Percentiles rank a stretch among this genome's conserved stretches.
Evolutionary conservation across 192 early-diverging fungal genomes (phyloP).

Genomic region (Mortierella antarctica): DNA sequence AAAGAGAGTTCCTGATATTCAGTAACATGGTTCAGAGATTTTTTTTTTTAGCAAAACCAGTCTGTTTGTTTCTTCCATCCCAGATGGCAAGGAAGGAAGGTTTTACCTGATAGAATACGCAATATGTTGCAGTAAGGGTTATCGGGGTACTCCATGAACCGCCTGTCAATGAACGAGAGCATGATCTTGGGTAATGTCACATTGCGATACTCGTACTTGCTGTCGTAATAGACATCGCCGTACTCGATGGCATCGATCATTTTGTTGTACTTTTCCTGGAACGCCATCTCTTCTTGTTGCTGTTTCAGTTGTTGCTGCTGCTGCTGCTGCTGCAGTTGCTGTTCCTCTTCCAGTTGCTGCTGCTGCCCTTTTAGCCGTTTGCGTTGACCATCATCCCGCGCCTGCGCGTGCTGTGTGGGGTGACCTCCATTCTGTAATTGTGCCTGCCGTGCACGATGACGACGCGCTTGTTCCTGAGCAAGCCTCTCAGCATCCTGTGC

Average conservation of each 20-base stretch:
- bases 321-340: slow-evolving; percentile 4
- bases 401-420: neutral
- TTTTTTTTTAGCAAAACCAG: neutral
- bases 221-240: slow-evolving; percentile 19
- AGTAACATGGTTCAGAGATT: too few species aligned
- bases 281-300: slow-evolving; percentile 3
- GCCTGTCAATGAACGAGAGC: neutral
- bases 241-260: slow-evolving; percentile 15
- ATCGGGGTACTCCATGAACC: neutral
- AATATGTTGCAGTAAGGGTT: neutral
- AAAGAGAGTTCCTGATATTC: neutral
- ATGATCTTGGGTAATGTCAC: slow-evolving; percentile 31
- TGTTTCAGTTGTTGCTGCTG: neutral
- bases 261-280: neutral
- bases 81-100: neutral
- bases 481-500: neutral
- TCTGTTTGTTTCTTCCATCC: neutral
- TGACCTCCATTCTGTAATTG: neutral
- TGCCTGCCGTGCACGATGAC: neutral
- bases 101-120: slow-evolving; percentile 23
- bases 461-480: neutral
- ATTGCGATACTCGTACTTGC: slow-evolving; percentile 39
- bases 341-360: neutral
- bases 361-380: neutral
- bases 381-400: too few species aligned